Percentiles rank a stretch among this genome's conserved stretches.
Conservation (phyloP, 345 rosid genomes). For the Leavenworthia alabamica region DNA sequence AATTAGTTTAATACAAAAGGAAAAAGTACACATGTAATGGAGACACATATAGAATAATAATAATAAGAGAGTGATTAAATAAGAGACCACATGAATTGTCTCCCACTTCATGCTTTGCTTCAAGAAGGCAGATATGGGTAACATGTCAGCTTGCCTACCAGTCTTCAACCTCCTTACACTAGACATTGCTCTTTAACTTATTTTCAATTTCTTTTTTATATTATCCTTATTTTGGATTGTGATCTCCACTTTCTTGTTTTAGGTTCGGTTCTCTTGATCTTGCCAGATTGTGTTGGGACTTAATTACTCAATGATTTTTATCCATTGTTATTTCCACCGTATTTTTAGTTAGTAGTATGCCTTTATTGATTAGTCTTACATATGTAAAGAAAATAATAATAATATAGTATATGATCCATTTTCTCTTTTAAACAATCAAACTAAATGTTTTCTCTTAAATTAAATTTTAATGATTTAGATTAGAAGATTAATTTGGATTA, state of each 20-base stretch:
- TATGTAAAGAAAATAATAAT: no score
- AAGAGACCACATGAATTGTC: conserved; percentile 79
- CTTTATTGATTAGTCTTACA: neutral
- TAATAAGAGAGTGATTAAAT: conserved; percentile 34
- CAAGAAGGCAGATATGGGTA: conserved; percentile 56
- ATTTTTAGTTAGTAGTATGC: neutral
- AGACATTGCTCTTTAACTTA: no score
- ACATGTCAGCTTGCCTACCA: conserved; percentile 67
- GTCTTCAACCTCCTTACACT: conserved; percentile 30
- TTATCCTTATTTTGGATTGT: conserved; percentile 15
- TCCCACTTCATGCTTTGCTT: conserved; percentile 68
- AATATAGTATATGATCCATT: no score
- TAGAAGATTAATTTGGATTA: neutral
- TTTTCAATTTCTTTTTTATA: no score
- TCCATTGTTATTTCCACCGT: neutral
- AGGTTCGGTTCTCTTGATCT: conserved; percentile 32
- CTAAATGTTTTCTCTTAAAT: no score
- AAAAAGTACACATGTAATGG: neutral
- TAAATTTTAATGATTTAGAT: no score
- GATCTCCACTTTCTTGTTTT: conserved; percentile 46
- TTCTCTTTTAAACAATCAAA: no score
- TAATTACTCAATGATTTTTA: conserved; percentile 14
- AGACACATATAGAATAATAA: neutral
- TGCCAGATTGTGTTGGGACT: conserved; percentile 21
- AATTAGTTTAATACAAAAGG: no score